These are phyloP conservation scores for Haematococcus sp. DNA, from an alignment of 139 green algal species.

Conservation along the genomic window DNA sequence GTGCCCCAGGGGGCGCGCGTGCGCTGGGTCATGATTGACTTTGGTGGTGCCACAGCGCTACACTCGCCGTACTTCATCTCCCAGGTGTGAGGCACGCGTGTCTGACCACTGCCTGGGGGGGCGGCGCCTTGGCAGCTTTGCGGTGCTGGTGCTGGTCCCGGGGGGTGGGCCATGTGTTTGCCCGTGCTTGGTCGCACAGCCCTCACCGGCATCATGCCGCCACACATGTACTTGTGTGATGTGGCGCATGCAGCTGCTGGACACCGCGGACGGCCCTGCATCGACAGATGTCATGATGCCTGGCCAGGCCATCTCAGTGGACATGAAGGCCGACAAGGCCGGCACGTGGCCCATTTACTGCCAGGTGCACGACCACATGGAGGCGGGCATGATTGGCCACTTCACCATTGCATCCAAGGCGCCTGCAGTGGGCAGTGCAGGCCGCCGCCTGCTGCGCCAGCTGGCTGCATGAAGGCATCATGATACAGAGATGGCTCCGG, in stretches of 20 bases:
- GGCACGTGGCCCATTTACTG: slow-evolving; percentile 19
- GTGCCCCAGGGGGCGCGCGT: neutral
- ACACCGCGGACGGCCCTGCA: neutral
- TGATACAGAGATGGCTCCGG: too few relatives aligned
- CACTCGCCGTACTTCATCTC: slow-evolving; percentile 1
- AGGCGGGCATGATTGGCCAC: slow-evolving; percentile 20
- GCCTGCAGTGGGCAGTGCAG: too few relatives aligned
- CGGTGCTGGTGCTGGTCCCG: too few relatives aligned
- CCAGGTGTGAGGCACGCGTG: neutral
- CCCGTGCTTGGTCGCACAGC: too few relatives aligned
- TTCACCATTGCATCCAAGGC: neutral
- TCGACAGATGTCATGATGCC: slow-evolving; percentile 1
- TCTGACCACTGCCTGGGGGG: too few relatives aligned
- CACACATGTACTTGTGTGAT: too few relatives aligned
- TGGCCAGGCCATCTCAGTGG: slow-evolving; percentile 1
- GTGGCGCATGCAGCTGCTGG: neutral
- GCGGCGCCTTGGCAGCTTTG: too few relatives aligned
- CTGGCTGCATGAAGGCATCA: too few relatives aligned
- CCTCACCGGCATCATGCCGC: too few relatives aligned
- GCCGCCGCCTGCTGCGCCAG: too few relatives aligned
- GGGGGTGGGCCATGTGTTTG: too few relatives aligned
- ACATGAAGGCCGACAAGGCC: neutral
- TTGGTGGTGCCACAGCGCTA: neutral
- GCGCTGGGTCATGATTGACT: slow-evolving; percentile 9
- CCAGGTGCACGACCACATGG: slow-evolving; percentile 25